Conservation (phyloP, 805 yeast species). For the Millerozyma miso region DNA sequence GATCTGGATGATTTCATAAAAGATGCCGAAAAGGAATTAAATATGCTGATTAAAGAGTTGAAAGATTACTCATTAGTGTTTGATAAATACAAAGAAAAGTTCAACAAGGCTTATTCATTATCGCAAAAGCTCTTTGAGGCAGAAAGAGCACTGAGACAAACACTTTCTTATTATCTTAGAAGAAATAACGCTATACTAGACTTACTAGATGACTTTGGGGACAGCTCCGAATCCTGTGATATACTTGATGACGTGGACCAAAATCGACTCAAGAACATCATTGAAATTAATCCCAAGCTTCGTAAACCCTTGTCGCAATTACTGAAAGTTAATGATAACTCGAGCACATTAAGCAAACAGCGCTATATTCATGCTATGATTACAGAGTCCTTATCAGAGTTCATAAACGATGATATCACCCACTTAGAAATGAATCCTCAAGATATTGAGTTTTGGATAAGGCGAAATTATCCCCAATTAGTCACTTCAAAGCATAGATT, state of each 20-base stretch:
- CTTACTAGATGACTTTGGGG: slow-evolving; percentile 18
- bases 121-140: slow-evolving; percentile 24
- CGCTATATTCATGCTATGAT: slow-evolving; percentile 24
- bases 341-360: slow-evolving; percentile 12
- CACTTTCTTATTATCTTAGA: slow-evolving; percentile 30
- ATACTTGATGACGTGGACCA: slow-evolving; percentile 7
- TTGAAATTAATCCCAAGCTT: slow-evolving; percentile 19
- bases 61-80: slow-evolving; percentile 23
- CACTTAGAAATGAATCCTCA: slow-evolving; percentile 37
- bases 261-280: slow-evolving; percentile 19
- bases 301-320: slow-evolving; percentile 14
- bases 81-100: slow-evolving; percentile 24
- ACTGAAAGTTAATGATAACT: slow-evolving; percentile 8
- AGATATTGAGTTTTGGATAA: slow-evolving; percentile 33
- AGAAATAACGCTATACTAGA: slow-evolving; percentile 36
- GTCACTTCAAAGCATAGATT: slow-evolving; percentile 34
- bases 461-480: slow-evolving; percentile 32
- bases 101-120: slow-evolving; percentile 16
- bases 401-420: slow-evolving; percentile 33
- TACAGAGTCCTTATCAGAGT: slow-evolving; percentile 35
- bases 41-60: not conserved
- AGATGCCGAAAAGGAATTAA: not conserved
- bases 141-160: slow-evolving; percentile 33
- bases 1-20: slow-evolving; percentile 6
- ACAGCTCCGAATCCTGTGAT: not conserved